A percentile compares a stretch with the other conserved stretches of the same genome.
phyloP scores from a whole-genome alignment of 2,329 filamentous ascomycete species.

The Lachnellula hyalina region DNA sequence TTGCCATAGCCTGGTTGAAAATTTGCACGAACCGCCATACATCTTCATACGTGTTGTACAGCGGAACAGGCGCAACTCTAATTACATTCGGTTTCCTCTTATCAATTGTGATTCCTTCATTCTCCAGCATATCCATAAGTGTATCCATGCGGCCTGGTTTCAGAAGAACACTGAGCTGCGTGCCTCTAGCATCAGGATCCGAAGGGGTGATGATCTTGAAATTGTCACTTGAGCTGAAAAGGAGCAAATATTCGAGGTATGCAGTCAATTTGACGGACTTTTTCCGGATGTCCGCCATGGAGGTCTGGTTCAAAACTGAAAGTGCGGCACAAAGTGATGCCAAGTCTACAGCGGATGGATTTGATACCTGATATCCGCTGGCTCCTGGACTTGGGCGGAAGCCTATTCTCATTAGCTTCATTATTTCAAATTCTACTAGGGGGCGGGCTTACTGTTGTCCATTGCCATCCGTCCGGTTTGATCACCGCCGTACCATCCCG shows the following conservation, averaged over 20 bases:
- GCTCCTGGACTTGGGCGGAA: constrained; percentile 76
- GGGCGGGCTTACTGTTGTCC: constrained; percentile 50
- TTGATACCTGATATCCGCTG: constrained; percentile 77
- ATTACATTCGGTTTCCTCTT: constrained; percentile 83
- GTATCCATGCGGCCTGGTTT: constrained; percentile 63
- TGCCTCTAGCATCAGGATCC: constrained; percentile 23
- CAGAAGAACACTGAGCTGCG: constrained; percentile 69
- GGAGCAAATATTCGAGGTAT: constrained; percentile 67
- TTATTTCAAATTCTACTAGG: constrained; percentile 28
- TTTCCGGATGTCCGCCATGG: constrained; percentile 60
- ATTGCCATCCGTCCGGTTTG: constrained; percentile 74
- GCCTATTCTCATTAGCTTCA: constrained; percentile 31
- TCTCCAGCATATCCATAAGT: constrained; percentile 58
- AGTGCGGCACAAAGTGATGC: constrained; percentile 69
- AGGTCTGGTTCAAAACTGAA: constrained; percentile 67
- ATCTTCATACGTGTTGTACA: constrained; percentile 79
- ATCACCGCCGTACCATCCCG: constrained; percentile 85
- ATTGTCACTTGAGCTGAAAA: constrained; percentile 31
- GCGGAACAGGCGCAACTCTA: constrained; percentile 72
- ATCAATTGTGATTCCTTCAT: constrained; percentile 69
- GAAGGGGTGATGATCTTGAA: constrained; percentile 40
- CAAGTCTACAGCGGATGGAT: constrained; percentile 74
- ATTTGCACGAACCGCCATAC: constrained; percentile 54
- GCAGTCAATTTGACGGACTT: constrained; percentile 70
- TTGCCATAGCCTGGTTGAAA: constrained; percentile 35